Percentiles rank a stretch among this genome's conserved stretches.
Evolutionary conservation across 192 early-diverging fungal species (phyloP).

Genomic region (Linderina pennispora): DNA sequence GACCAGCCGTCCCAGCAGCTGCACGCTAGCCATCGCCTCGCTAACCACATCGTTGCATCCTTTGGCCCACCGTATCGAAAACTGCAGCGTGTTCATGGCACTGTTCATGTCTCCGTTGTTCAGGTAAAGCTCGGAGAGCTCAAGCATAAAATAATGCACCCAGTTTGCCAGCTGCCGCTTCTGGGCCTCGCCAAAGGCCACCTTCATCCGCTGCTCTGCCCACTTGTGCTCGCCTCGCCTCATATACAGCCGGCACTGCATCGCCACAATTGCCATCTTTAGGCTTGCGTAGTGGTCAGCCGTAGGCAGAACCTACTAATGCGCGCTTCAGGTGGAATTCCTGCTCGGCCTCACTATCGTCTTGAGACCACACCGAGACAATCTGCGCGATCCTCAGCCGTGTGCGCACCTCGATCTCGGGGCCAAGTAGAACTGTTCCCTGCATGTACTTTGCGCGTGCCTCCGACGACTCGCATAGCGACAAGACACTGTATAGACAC

Average conservation of each 20-base stretch:
- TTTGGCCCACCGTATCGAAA: slow-evolving; percentile 9
- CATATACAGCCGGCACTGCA: slow-evolving; percentile 26
- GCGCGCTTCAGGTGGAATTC: slow-evolving; percentile 30
- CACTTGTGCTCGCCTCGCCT: slow-evolving; percentile 20
- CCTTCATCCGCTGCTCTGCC: slow-evolving; percentile 32
- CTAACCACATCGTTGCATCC: slow-evolving; percentile 6
- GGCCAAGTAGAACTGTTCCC: slow-evolving; percentile 3
- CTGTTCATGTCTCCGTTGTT: slow-evolving; percentile 5
- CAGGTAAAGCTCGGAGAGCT: slow-evolving; percentile 14
- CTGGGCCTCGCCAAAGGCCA: slow-evolving; percentile 21
- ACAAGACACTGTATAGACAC: slow-evolving; percentile 29
- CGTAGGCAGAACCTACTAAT: slow-evolving; percentile 20
- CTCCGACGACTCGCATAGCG: slow-evolving; percentile 11
- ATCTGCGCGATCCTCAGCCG: slow-evolving; percentile 35
- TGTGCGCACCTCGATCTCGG: slow-evolving; percentile 33
- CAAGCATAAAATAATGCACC: slow-evolving; percentile 26
- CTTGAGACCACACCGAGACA: slow-evolving; percentile 23
- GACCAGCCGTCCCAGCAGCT: slow-evolving; percentile 18
- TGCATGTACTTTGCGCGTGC: slow-evolving; percentile 7
- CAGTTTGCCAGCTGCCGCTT: slow-evolving; percentile 17
- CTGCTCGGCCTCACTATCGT: slow-evolving; percentile 9
- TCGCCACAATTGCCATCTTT: slow-evolving; percentile 13
- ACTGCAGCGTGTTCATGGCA: slow-evolving; percentile 7
- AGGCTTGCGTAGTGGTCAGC: slow-evolving; percentile 13
- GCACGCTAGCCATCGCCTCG: slow-evolving; percentile 7